Conservation (phyloP, 495 filamentous ascomycete genomes). For the Amorphotheca resinae region DNA sequence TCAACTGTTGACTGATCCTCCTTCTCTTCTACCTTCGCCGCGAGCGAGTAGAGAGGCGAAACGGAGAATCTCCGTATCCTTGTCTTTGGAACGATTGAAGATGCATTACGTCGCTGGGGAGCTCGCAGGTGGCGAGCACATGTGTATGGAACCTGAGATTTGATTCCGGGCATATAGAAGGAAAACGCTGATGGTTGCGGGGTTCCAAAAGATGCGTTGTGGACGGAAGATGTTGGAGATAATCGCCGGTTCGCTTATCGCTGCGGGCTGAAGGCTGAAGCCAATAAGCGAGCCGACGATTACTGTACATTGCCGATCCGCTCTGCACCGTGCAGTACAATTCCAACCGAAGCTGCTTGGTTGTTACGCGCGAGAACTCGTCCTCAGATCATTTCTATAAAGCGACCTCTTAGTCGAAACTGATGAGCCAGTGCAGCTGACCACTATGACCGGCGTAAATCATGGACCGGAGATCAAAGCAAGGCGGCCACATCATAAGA, state of each 20-base stretch:
- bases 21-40: slow-evolving; percentile 5
- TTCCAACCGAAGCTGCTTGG: too few relatives aligned
- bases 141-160: slow-evolving; percentile 6
- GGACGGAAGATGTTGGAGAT: slow-evolving; percentile 1
- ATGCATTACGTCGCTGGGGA: slow-evolving; percentile 4
- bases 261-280: too few relatives aligned
- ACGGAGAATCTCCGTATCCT: slow-evolving; percentile 4
- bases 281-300: neutral
- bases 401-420: too few relatives aligned
- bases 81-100: neutral
- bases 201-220: neutral
- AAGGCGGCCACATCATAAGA: slow-evolving; percentile 43
- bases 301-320: slow-evolving; percentile 2
- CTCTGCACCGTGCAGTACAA: too few relatives aligned
- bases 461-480: too few relatives aligned
- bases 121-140: slow-evolving; percentile 17
- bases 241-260: too few relatives aligned
- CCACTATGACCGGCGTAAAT: too few relatives aligned
- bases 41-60: slow-evolving; percentile 12
- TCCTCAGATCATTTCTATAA: too few relatives aligned
- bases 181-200: neutral
- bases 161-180: slow-evolving; percentile 17
- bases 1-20: neutral
- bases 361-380: too few relatives aligned
- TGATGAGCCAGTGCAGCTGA: too few relatives aligned